Conservation (phyloP, 148 eudicot genomes). For the Vaccinium vitisidaea region DNA sequence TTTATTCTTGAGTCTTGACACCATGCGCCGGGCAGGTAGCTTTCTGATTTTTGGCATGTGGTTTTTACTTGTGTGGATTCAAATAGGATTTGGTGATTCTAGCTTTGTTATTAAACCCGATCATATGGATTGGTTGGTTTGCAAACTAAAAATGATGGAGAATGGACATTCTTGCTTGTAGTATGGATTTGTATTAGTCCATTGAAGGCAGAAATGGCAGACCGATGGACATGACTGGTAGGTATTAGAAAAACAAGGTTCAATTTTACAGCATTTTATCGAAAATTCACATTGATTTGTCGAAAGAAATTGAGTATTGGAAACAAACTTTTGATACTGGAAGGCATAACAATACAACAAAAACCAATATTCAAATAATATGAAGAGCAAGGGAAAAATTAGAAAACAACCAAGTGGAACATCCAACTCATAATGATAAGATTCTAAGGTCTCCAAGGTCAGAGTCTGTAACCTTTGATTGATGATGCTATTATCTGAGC, state of each 20-base stretch:
- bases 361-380: not conserved
- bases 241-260: too few species aligned
- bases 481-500: conserved; percentile 6
- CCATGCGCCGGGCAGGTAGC: not conserved
- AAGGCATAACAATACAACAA: not conserved
- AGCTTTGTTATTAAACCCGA: not conserved
- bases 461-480: not conserved
- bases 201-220: too few species aligned
- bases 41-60: not conserved
- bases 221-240: too few species aligned
- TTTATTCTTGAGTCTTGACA: too few species aligned
- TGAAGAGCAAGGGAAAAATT: not conserved
- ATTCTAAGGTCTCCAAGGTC: not conserved
- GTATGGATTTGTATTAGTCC: not conserved
- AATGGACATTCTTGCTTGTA: not conserved
- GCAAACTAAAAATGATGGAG: not conserved
- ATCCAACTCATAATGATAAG: not conserved
- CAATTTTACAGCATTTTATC: too few species aligned
- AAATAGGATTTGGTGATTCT: not conserved
- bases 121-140: not conserved
- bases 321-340: not conserved
- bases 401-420: not conserved
- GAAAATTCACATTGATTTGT: too few species aligned
- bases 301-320: not conserved
- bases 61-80: not conserved